Evolutionary conservation across 2,329 filamentous ascomycete genomes (phyloP), one percentile per base, ranked within the genome.

Genomic region (Exophiala spinifera): DNA sequence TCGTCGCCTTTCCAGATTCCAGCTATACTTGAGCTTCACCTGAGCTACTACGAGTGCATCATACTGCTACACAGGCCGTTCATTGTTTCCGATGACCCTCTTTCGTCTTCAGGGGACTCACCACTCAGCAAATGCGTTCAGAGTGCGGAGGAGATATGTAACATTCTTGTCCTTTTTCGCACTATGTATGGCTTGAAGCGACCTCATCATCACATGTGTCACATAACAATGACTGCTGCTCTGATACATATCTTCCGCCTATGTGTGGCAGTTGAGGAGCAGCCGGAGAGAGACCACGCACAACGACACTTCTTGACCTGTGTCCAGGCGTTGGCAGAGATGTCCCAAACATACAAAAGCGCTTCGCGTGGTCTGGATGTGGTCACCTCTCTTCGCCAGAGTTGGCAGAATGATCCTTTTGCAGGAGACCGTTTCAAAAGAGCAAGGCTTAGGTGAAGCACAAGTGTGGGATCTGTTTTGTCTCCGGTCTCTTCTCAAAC

Each of bases 61-160:
- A 80, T 82, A 4, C 72, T 82, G 0, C 67, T 82, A 0, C 78
- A 81, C 54, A 76, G 76, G 3, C 79, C 78, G 6, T 55, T 64
- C 17, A 62, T 64, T 23, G 51, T 57, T 2, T n/a, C 45, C 13
- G 36, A 43, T 23, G 53, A 51, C 23, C 42, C 31, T 8, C 19
- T 50, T 3, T 23, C 19, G 5, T 34, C 36, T 8, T 17, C n/a
- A 4, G 10, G 36, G 25, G 28, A 36, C 5, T 40, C 47, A 5
- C 51, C 53, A 5, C 34, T 55, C 14, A 42, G 25, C 6, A 55
- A 34, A 42, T 57, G 49, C 17, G 19, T 52, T 19, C 19, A 56
- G 8, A 28, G 21, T 11, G 49, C 54, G 1, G 37, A 40, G 13
- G n/a, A 23, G 11, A 49, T 57, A n/a, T 49, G 49, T 17, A 31